Base-by-base conservation (phyloP, 495 filamentous ascomycete species). In the Aspergillus heteromorphus region DNA sequence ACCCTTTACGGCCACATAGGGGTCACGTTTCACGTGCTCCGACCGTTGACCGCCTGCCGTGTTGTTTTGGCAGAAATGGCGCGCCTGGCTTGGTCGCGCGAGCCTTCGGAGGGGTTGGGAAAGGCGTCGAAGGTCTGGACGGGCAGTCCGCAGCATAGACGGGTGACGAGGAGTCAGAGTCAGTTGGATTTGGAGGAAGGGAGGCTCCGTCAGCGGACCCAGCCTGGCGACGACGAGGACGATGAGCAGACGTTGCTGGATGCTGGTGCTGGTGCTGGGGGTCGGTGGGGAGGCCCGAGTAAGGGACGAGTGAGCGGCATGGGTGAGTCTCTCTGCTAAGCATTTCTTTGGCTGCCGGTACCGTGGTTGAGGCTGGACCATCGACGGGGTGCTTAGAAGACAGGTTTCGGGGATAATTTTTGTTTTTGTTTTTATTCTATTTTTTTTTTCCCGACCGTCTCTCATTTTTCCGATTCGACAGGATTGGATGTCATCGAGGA, bases 111-210 rank as follows among this genome's bases (percentile, higher is more conserved):
- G 34, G 34, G n/a, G 34, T 34, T 17, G 14, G 8, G 17, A 19
- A 29, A 30, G n/a, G 2, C 17, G 16, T 43, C 40, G 1, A 43
- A 20, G 40, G 16, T 9, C 40, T 43, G 20, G 17, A 47, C 43
- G 6, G 31, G 21, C 0, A 65, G 59, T 53, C 56, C 57, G 2
- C 36, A 43, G 2, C 40, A 49, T 6, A 57, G 54, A 36, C 56
- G 61, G 1, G 49, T 59, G 40, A 67, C 64, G 2, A 60, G 65
- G 29, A 65, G 62, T 31, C 65, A 60, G 48, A 67, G 65, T 53
- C 65, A 59, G n/a, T n/a, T n/a, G 6, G 61, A 63, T 16, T 11
- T 53, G 9, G 61, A 62, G 10, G 56, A 43, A 5, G 40, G 41
- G 16, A 18, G 21, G 23, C 18, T 10, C 17, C 10, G 30, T 4